phyloP scores from a whole-genome alignment of 2,329 filamentous ascomycete genomes.

The Neofusicoccum parvum region DNA sequence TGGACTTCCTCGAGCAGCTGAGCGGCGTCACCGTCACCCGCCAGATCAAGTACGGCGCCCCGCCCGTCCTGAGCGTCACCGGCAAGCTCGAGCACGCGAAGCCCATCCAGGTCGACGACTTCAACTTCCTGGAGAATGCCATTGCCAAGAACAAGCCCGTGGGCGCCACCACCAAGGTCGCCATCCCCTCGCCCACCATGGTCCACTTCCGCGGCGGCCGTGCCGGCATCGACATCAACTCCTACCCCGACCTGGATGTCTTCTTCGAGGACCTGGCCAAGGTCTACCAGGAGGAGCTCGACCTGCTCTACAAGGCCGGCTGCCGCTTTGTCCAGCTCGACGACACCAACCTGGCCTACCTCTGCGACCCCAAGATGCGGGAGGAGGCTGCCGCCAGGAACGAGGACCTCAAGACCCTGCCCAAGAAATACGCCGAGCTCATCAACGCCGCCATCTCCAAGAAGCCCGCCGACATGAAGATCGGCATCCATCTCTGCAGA shows the following conservation, averaged over 20 bases:
- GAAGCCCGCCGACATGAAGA: constrained; percentile 56
- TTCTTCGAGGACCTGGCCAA: constrained; percentile 60
- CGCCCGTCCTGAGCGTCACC: constrained; percentile 57
- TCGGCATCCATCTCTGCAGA: constrained; percentile 60
- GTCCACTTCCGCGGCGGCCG: constrained; percentile 61
- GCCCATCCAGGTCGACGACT: constrained; percentile 60
- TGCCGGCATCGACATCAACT: constrained; percentile 54
- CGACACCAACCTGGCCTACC: constrained; percentile 62
- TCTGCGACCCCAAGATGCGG: constrained; percentile 60
- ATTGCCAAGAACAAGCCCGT: constrained; percentile 42
- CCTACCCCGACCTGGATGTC: constrained; percentile 57
- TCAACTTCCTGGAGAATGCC: constrained; percentile 54
- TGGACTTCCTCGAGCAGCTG: constrained; percentile 60
- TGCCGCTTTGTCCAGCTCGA: constrained; percentile 61
- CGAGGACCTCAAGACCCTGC: constrained; percentile 52
- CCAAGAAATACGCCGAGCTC: constrained; percentile 55
- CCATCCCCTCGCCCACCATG: constrained; percentile 63
- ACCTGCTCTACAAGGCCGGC: constrained; percentile 56
- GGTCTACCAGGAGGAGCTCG: constrained; percentile 59
- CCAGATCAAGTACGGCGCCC: constrained; percentile 49
- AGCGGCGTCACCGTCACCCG: constrained; percentile 57
- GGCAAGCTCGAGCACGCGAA: constrained; percentile 57
- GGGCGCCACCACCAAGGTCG: constrained; percentile 54
- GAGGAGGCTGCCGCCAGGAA: constrained; percentile 56
- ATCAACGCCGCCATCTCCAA: constrained; percentile 59